These are phyloP conservation scores for Amanita rubescens DNA, from an alignment of 768 basidiomycete genomes.

Conservation along the genomic window DNA sequence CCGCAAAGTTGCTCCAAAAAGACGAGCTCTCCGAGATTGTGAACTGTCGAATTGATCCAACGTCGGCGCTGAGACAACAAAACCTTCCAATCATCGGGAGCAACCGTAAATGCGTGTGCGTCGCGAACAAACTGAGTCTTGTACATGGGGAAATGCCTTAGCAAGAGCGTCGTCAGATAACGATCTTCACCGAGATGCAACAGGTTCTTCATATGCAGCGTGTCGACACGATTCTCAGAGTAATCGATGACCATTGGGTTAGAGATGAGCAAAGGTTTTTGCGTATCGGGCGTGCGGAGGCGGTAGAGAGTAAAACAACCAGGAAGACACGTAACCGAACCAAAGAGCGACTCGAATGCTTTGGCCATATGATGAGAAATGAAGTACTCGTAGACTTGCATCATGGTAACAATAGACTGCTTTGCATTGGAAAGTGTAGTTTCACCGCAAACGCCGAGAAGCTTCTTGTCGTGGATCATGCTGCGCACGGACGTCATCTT, in stretches of 20 bases:
- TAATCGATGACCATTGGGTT: conserved; percentile 90
- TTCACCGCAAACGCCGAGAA: conserved; percentile 93
- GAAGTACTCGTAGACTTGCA: conserved; percentile 99
- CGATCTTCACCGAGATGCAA: conserved; percentile 98
- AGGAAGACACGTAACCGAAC: conserved; percentile 96
- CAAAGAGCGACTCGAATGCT: conserved; percentile 94
- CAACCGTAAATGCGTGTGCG: conserved; percentile 86
- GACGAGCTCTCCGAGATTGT: conserved; percentile 90
- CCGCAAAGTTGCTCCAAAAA: conserved; percentile 90
- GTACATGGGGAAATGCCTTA: conserved; percentile 89
- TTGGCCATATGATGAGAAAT: conserved; percentile 99
- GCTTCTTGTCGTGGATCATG: conserved; percentile 95
- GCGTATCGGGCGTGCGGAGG: conserved; percentile 87
- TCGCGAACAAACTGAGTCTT: conserved; percentile 96
- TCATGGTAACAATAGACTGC: conserved; percentile 94
- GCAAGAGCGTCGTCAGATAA: conserved; percentile 89
- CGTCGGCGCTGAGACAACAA: conserved; percentile 93
- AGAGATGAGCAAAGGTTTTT: conserved; percentile 90
- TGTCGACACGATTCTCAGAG: conserved; percentile 94
- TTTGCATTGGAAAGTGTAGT: conserved; percentile 90
- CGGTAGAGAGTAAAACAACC: conserved; percentile 99
- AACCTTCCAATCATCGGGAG: conserved; percentile 89
- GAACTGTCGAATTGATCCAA: conserved; percentile 99
- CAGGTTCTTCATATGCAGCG: conserved; percentile 97
- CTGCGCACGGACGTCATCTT: conserved; percentile 41